Percentiles rank a stretch among this genome's conserved stretches.
These are phyloP conservation scores for Bipolaris cookei DNA, from an alignment of 2,329 filamentous ascomycete genomes.

Conservation along the genomic window DNA sequence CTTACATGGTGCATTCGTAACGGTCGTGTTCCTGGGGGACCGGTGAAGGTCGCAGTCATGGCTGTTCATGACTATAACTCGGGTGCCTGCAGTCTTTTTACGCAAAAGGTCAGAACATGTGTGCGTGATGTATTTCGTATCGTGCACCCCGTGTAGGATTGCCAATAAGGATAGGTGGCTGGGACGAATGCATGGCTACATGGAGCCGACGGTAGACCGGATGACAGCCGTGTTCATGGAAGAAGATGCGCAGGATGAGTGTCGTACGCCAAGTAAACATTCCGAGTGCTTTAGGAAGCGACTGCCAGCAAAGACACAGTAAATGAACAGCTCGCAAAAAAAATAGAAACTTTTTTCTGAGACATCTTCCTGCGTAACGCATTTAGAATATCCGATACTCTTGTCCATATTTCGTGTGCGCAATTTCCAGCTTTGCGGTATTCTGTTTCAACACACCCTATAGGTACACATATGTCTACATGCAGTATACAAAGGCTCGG, in stretches of 20 bases:
- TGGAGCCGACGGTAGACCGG: not conserved
- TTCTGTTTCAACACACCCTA: conserved; percentile 16
- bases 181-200: not conserved
- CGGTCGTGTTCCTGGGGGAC: conserved; percentile 6
- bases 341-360: not conserved
- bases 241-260: not conserved
- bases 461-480: conserved; percentile 28
- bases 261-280: conserved; percentile 12
- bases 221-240: not conserved
- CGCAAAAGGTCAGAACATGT: conserved; percentile 1
- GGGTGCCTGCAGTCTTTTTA: not conserved
- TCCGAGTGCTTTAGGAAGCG: conserved; percentile 6
- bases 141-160: not conserved
- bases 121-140: conserved; percentile 1
- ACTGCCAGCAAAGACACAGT: not conserved
- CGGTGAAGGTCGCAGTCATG: conserved; percentile 16
- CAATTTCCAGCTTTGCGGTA: not conserved
- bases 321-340: not conserved
- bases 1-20: conserved; percentile 1
- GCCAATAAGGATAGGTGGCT: not conserved
- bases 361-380: not conserved
- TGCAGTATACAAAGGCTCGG: conserved; percentile 20
- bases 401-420: not conserved
- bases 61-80: conserved; percentile 3
- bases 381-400: not conserved